Evolutionary conservation across 2,329 filamentous ascomycete species (phyloP), one percentile per base, ranked within the genome.

Genomic region (Paraphoma chrysanthemicola): DNA sequence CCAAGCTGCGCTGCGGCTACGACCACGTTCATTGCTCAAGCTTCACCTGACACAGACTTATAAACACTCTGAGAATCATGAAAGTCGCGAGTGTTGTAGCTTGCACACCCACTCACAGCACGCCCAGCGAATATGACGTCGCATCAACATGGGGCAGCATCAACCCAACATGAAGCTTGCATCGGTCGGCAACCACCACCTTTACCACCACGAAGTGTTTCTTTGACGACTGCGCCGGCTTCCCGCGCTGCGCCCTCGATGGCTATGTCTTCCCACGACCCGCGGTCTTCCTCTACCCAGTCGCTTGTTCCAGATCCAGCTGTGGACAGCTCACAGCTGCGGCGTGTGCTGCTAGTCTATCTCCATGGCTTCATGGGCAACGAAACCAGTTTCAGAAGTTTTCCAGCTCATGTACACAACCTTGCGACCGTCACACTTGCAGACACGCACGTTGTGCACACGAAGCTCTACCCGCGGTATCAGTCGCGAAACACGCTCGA

Each of bases 351-450:
- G 1, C 73, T 96, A 18, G 81, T 97, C 51, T 97, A 93, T 73
- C 88, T 97, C 53, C 93, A 97, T 79, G 93, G 93, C 58, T 97
- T 96, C 78, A 90, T 95, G 83, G 93, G 93, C 49, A 90, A 91
- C 57, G 91, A 95, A 74, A 90, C 90, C 31, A 96, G 91, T 55
- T 97, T 97, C 72, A 86, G 88, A 59, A 91, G 90, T 44, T 96
- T 97, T 67, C 93, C 93, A 0, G 90, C 90, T 7, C 92, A 97
- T 78, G 86, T 97, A 4, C 93, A 97, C 74, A 86, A 88, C 64
- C 83, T 91, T 36, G 81, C 96, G 39, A 86, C 86, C 11, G 81
- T 86, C 8, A 82, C 88, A 0, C 78, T 97, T 11, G 80, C 81
- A 18, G 88, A 91, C 28, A 89, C 88, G 6, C 92, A 96, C 79